A percentile compares a stretch with the other conserved stretches of the same genome.
Conservation (phyloP, 2,329 filamentous ascomycete species). For the Penicillium fuscoglaucum region DNA sequence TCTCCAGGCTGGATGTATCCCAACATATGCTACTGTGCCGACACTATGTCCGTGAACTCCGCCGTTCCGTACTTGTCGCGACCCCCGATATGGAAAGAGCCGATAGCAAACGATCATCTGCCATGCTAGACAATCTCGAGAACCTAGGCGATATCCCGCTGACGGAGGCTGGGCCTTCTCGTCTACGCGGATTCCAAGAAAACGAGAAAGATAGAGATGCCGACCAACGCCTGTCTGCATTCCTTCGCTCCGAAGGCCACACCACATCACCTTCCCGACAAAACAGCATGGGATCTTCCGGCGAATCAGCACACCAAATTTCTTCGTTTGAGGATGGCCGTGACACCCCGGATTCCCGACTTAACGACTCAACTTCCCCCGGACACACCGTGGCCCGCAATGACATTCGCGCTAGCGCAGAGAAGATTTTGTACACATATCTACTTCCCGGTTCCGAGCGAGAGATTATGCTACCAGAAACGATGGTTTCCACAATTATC, state of each 20-base stretch:
- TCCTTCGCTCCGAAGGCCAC: constrained; percentile 65
- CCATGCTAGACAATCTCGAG: constrained; percentile 71
- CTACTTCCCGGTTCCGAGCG: constrained; percentile 91
- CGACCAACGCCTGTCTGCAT: constrained; percentile 88
- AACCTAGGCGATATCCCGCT: constrained; percentile 62
- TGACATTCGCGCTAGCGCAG: constrained; percentile 88
- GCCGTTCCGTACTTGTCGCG: constrained; percentile 86
- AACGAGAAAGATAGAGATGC: constrained; percentile 72
- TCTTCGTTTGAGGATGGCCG: constrained; percentile 52
- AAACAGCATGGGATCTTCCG: constrained; percentile 50
- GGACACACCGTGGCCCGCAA: constrained; percentile 80
- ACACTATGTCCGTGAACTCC: constrained; percentile 93
- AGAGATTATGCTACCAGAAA: constrained; percentile 88
- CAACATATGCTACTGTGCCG: constrained; percentile 97
- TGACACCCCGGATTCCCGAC: constrained; percentile 61
- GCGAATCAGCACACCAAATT: constrained; percentile 36
- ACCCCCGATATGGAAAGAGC: constrained; percentile 86
- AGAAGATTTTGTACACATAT: constrained; percentile 99
- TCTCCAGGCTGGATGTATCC: constrained; percentile 88
- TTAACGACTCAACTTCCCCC: constrained; percentile 74
- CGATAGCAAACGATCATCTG: constrained; percentile 80
- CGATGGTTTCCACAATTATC: constrained; percentile 83
- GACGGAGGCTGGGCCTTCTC: constrained; percentile 54
- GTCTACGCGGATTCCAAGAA: constrained; percentile 54
- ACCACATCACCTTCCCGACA: constrained; percentile 55